Base-by-base conservation (phyloP, 1,139 yeast genomes). In the Pichia sp. region DNA sequence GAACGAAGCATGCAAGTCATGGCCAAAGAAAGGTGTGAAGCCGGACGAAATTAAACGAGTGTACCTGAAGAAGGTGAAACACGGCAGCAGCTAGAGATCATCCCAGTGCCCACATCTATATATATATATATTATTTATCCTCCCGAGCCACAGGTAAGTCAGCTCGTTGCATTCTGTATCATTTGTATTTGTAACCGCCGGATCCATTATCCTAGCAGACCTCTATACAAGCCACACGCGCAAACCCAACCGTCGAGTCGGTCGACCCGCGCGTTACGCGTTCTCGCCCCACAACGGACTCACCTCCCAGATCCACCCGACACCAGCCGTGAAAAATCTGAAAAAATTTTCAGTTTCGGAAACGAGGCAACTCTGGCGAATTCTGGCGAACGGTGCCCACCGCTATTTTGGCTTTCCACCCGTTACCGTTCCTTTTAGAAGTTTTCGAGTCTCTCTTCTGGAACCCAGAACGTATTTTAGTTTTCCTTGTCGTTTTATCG, bases 21-120 rank as follows among this genome's bases (percentile, higher is more conserved):
- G 98, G 98, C 98, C 98, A 1, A 58, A 56, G 37, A 85, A 80
- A 3, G 77, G 78, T 49, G 97, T 83, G n/a, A 79, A 85, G 32
- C 83, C 95, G 45, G 68, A 72, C 36, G 84, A 84, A 63, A 79
- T 91, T 52, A 75, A 76, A 61, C 83, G 79, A 39, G 91, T 91
- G 96, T 91, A 89, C 62, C 73, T 73, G 55, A 81, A 57, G 39
- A 57, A 57, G 47, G 51, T 46, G 4, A 43, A 42, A 10, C 39
- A 36, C n/a, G 20, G 21, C 19, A 17, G 18, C 6, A 18, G 18
- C 4, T 15, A 28, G 12, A n/a, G 9, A 28, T 28, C n/a, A n/a
- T n/a, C n/a, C n/a, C n/a, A n/a, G n/a, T n/a, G n/a, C n/a, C n/a
- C n/a, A n/a, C n/a, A n/a, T 11, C n/a, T 12, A 24, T 24, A 24